A percentile compares a stretch with the other conserved stretches of the same genome.
Conservation (phyloP, 176 grass and related monocot species). For the Oryza coarctata region DNA sequence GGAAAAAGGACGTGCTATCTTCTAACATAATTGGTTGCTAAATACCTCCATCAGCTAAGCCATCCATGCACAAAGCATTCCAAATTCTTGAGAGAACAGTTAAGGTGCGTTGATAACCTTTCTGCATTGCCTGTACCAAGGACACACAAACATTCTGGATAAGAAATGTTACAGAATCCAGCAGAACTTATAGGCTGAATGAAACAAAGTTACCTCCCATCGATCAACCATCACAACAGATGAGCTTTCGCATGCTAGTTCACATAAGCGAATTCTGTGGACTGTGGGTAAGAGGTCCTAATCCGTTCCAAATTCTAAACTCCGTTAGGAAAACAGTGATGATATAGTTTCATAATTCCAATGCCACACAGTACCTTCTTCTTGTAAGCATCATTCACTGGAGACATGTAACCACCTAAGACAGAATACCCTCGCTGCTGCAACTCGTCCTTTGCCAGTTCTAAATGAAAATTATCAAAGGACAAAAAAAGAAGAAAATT, state of each 20-base stretch:
- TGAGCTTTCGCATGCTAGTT: conserved; percentile 64
- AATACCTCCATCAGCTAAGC: conserved; percentile 53
- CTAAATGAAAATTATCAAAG: conserved; percentile 30
- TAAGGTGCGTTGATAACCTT: conserved; percentile 66
- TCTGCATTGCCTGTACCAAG: conserved; percentile 63
- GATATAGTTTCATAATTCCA: background rate
- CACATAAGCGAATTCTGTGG: conserved; percentile 60
- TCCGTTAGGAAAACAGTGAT: background rate
- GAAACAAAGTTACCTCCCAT: conserved; percentile 73
- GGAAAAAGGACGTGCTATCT: background rate
- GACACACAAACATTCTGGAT: background rate
- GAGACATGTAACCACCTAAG: conserved; percentile 78
- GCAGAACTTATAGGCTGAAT: background rate
- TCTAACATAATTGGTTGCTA: background rate
- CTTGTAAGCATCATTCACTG: conserved; percentile 86
- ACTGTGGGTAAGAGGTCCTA: conserved; percentile 65
- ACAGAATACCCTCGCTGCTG: conserved; percentile 59
- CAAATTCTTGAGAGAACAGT: conserved; percentile 59
- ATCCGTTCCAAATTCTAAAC: background rate
- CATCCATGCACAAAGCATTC: conserved; percentile 44
- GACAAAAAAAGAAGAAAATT: background rate
- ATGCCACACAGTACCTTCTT: conserved; percentile 54
- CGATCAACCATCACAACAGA: conserved; percentile 86
- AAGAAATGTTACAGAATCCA: background rate
- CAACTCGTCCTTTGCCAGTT: conserved; percentile 80